phyloP scores from a whole-genome alignment of 805 yeast genomes.

The Candida chilensis region DNA sequence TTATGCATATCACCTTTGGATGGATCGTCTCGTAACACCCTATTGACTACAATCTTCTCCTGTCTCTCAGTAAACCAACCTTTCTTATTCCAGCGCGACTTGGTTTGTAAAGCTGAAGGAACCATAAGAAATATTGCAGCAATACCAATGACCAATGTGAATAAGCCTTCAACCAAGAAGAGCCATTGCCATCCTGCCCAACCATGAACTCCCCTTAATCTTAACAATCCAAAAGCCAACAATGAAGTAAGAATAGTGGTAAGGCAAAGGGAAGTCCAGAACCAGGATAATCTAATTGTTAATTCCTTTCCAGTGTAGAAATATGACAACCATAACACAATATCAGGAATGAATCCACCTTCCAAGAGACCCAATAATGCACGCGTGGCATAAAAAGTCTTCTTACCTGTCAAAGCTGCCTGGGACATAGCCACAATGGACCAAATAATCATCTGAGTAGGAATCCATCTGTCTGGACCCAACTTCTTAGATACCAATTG shows the following conservation, averaged over 20 bases:
- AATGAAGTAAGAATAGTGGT: slow-evolving; percentile 37
- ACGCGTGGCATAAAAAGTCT: slow-evolving; percentile 38
- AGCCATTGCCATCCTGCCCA: slow-evolving; percentile 58
- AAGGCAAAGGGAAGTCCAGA: slow-evolving; percentile 47
- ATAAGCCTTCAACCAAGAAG: slow-evolving; percentile 53
- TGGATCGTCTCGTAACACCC: slow-evolving; percentile 32
- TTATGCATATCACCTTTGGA: slow-evolving; percentile 55
- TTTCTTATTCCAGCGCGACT: slow-evolving; percentile 35
- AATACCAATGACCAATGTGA: slow-evolving; percentile 47
- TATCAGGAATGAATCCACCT: slow-evolving; percentile 66
- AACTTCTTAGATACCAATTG: slow-evolving; percentile 54
- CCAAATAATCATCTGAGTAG: slow-evolving; percentile 50
- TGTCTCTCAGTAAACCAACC: slow-evolving; percentile 34
- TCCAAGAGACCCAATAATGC: slow-evolving; percentile 48
- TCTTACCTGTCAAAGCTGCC: slow-evolving; percentile 26
- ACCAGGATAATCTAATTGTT: slow-evolving; percentile 46
- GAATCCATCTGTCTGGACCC: slow-evolving; percentile 59
- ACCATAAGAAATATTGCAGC: slow-evolving; percentile 44
- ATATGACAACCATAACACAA: slow-evolving; percentile 55
- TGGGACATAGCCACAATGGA: slow-evolving; percentile 46
- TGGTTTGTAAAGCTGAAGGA: slow-evolving; percentile 44
- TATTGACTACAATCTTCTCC: slow-evolving; percentile 27
- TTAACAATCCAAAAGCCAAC: slow-evolving; percentile 42
- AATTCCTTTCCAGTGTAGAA: slow-evolving; percentile 55
- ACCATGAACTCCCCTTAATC: slow-evolving; percentile 33